phyloP scores from a whole-genome alignment of 1,139 yeast genomes.

The Saccharomyces pastorianus region DNA sequence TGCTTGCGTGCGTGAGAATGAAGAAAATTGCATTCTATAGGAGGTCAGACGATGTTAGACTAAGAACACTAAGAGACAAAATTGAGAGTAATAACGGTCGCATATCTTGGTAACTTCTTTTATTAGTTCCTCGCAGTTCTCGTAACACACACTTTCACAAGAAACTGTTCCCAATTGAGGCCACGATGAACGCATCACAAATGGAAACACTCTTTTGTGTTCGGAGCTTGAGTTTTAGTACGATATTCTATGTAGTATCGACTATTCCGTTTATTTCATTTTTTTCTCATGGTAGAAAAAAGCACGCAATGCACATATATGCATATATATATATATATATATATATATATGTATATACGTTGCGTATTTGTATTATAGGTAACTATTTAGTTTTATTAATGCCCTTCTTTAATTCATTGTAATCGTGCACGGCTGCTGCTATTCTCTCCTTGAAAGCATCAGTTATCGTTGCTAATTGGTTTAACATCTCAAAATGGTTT shows the following conservation, averaged over 20 bases:
- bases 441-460: slow-evolving; percentile 27
- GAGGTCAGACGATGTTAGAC: slow-evolving; percentile 24
- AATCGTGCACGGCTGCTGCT: slow-evolving; percentile 13
- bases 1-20: slow-evolving; percentile 26
- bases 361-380: slow-evolving; percentile 1
- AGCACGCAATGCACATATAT: no score
- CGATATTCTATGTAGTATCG: not conserved
- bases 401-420: slow-evolving; percentile 8
- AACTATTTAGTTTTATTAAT: not conserved
- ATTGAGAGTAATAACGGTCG: slow-evolving; percentile 21
- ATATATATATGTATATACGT: not conserved
- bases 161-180: not conserved
- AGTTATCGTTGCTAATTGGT: slow-evolving; percentile 42
- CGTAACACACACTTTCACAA: not conserved
- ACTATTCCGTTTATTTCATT: not conserved
- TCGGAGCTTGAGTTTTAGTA: not conserved
- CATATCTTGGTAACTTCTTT: slow-evolving; percentile 20
- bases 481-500: slow-evolving; percentile 55
- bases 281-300: not conserved
- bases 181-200: not conserved
- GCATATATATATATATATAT: not conserved
- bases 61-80: slow-evolving; percentile 24
- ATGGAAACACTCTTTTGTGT: no score
- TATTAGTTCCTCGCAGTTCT: slow-evolving; percentile 1
- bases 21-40: slow-evolving; percentile 19